Evolutionary conservation across 23 red algal genomes (phyloP).

Genomic region (Agarophyton chilense): DNA sequence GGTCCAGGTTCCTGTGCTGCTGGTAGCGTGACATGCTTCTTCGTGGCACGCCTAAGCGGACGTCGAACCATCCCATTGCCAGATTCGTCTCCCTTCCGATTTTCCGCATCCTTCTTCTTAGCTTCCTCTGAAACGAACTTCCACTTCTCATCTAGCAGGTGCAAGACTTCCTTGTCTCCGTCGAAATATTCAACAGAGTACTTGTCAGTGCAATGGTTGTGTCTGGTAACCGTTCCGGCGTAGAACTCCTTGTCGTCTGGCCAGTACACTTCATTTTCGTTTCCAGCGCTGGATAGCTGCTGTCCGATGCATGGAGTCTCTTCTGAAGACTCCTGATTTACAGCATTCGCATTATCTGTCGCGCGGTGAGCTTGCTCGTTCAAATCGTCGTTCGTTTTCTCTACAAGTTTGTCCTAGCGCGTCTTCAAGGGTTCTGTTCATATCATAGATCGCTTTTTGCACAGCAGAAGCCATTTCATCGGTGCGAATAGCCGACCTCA

Average conservation of each 20-base stretch:
- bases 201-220: background rate
- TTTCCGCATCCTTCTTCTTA: too few species aligned
- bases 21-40: too few species aligned
- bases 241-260: background rate
- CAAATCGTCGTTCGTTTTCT: too few species aligned
- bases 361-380: too few species aligned
- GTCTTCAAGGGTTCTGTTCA: too few species aligned
- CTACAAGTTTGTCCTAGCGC: too few species aligned
- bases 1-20: too few species aligned
- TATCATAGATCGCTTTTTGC: slow-evolving; percentile 17
- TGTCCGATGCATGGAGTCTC: background rate
- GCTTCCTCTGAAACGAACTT: background rate
- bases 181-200: background rate
- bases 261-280: background rate
- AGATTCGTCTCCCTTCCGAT: too few species aligned
- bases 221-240: background rate
- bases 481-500: background rate
- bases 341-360: background rate
- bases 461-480: slow-evolving; percentile 10
- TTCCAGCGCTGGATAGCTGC: background rate
- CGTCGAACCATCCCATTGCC: too few species aligned
- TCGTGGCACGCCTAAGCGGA: too few species aligned
- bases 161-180: background rate
- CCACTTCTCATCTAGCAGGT: background rate
- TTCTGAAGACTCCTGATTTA: background rate